These are phyloP conservation scores for Aspergillus udagawae DNA, from an alignment of 2,329 filamentous ascomycete genomes.

Conservation along the genomic window DNA sequence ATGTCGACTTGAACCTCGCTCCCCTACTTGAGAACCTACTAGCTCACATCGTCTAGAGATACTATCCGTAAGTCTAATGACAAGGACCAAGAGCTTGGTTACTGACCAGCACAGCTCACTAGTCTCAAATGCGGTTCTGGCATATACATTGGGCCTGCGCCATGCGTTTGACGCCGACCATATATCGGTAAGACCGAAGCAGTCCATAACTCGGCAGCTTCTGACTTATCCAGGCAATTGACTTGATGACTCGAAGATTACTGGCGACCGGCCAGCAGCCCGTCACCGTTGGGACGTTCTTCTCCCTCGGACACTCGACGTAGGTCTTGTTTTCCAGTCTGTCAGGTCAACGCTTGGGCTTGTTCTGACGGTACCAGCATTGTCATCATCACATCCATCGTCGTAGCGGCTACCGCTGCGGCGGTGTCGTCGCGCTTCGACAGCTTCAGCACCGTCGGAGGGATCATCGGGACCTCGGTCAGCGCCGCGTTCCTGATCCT, in stretches of 20 bases:
- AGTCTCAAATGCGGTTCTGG: conserved; percentile 74
- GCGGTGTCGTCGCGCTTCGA: conserved; percentile 78
- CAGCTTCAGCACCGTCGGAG: conserved; percentile 72
- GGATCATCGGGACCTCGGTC: conserved; percentile 84
- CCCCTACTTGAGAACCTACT: conserved; percentile 1
- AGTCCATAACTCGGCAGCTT: neutral
- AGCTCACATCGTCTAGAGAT: conserved; percentile 24
- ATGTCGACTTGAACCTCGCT: conserved; percentile 16
- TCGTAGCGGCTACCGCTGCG: conserved; percentile 85
- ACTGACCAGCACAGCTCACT: conserved; percentile 47
- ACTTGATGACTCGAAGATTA: conserved; percentile 87
- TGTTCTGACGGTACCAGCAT: conserved; percentile 47
- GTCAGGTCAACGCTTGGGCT: neutral
- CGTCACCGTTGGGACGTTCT: conserved; percentile 90
- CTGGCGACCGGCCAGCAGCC: conserved; percentile 80
- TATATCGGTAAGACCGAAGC: conserved; percentile 50
- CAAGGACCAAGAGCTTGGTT: neutral
- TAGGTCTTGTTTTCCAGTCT: conserved; percentile 20
- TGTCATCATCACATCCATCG: conserved; percentile 82
- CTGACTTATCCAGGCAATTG: conserved; percentile 63
- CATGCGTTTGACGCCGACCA: conserved; percentile 99
- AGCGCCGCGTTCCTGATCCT: conserved; percentile 79
- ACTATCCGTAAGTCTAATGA: conserved; percentile 27
- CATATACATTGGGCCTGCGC: conserved; percentile 83
- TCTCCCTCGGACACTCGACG: conserved; percentile 89